Conservation (phyloP, 2,329 filamentous ascomycete species). For the Sclerotinia trifoliorum region DNA sequence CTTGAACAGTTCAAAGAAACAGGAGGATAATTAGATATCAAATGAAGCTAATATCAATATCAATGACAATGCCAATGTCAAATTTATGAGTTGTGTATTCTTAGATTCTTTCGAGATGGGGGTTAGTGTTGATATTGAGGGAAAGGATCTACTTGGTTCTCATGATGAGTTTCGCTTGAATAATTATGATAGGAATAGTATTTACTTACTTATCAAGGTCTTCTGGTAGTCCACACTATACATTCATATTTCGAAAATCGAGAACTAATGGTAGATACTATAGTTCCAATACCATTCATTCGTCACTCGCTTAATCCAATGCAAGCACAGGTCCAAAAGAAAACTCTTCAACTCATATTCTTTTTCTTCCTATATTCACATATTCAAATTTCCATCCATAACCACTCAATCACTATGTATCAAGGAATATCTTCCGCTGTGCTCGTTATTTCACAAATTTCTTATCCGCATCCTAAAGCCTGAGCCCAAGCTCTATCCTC, state of each 20-base stretch:
- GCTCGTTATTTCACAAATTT: not conserved
- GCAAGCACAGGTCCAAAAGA: not conserved
- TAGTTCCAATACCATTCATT: conserved; percentile 1
- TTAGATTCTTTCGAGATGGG: too few species aligned
- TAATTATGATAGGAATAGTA: too few species aligned
- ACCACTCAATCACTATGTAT: conserved; percentile 6
- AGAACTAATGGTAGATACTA: not conserved
- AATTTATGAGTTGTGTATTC: too few species aligned
- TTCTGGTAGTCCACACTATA: not conserved
- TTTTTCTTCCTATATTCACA: not conserved
- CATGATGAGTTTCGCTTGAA: not conserved
- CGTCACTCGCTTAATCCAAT: not conserved
- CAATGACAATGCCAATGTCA: too few species aligned
- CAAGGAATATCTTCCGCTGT: not conserved
- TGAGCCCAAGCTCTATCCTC: not conserved
- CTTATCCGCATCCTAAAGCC: not conserved
- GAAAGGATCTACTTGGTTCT: not conserved
- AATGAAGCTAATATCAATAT: too few species aligned
- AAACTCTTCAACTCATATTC: not conserved
- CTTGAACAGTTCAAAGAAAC: too few species aligned
- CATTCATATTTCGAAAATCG: not conserved
- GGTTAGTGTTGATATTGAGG: not conserved
- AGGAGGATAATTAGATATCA: not conserved
- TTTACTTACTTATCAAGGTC: too few species aligned
- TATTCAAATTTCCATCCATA: not conserved